A percentile compares a stretch with the other conserved stretches of the same genome.
Conservation (phyloP, 495 filamentous ascomycete species). For the Choiromyces venosus region DNA sequence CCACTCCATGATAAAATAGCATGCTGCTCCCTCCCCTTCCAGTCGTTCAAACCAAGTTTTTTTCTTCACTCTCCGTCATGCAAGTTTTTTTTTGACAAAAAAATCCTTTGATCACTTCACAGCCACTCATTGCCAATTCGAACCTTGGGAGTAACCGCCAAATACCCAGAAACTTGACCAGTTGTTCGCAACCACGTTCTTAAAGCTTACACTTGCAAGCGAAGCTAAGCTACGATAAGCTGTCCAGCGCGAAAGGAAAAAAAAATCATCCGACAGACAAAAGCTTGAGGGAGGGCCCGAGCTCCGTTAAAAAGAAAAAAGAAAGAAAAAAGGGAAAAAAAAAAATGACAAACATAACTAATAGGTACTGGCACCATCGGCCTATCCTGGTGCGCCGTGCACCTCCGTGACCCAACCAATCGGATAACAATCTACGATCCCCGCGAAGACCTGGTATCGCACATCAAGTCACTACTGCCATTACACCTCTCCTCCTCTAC, state of each 20-base stretch:
- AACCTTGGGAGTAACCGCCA: neutral
- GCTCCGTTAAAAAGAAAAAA: neutral
- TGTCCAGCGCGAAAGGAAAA: too few relatives aligned
- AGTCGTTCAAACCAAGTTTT: neutral
- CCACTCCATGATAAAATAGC: neutral
- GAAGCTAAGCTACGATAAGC: neutral
- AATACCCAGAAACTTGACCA: neutral
- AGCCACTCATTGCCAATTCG: neutral
- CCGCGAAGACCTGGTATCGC: conserved; percentile 49
- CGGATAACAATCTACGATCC: conserved; percentile 53
- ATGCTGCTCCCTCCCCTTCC: neutral
- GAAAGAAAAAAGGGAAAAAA: neutral
- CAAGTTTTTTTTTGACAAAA: neutral
- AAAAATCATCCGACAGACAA: neutral
- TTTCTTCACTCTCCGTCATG: neutral
- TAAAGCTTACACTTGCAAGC: neutral
- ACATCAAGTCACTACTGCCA: conserved; percentile 47
- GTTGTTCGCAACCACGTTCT: neutral
- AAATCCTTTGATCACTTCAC: neutral
- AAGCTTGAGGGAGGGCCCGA: neutral
- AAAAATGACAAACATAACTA: conserved; percentile 46
- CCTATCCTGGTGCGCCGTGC: conserved; percentile 55
- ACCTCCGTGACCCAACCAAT: conserved; percentile 47
- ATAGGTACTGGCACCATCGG: conserved; percentile 58
- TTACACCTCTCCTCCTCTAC: conserved; percentile 30